Evolutionary conservation across 139 green algal genomes (phyloP).

Genomic region (Micractinium conductrix): DNA sequence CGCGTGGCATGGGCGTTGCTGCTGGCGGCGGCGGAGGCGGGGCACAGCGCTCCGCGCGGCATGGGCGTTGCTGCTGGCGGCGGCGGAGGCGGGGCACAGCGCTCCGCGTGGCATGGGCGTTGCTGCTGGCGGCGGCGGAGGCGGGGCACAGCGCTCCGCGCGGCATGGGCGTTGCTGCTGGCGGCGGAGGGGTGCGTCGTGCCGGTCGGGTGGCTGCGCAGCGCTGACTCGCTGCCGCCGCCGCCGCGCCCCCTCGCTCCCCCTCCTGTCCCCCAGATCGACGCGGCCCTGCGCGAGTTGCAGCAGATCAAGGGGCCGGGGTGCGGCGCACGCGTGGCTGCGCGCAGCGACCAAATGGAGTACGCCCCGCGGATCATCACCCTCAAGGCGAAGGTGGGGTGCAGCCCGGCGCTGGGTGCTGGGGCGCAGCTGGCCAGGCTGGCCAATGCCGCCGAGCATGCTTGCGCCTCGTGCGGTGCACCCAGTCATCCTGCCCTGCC

Average conservation of each 20-base stretch:
- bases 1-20: no score
- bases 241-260: background rate
- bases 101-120: no score
- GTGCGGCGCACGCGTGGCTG: constrained; percentile 50
- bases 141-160: no score
- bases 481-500: background rate
- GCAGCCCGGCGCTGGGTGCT: constrained; percentile 22
- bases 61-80: no score
- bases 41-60: no score
- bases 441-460: background rate
- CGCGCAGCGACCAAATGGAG: constrained; percentile 7
- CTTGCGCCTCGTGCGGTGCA: background rate
- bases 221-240: no score
- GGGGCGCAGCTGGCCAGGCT: constrained; percentile 36
- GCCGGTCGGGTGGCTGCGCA: no score
- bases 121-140: no score
- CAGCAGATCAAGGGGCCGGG: constrained; percentile 65
- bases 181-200: no score
- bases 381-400: constrained; percentile 57
- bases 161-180: no score
- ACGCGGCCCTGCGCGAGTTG: constrained; percentile 63
- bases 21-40: no score
- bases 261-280: constrained; percentile 50
- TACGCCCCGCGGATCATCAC: constrained; percentile 31
- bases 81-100: no score